Evolutionary conservation across 192 early-diverging fungal species (phyloP), one percentile per base, ranked within the genome.

Genomic region (Coemansia sp.): DNA sequence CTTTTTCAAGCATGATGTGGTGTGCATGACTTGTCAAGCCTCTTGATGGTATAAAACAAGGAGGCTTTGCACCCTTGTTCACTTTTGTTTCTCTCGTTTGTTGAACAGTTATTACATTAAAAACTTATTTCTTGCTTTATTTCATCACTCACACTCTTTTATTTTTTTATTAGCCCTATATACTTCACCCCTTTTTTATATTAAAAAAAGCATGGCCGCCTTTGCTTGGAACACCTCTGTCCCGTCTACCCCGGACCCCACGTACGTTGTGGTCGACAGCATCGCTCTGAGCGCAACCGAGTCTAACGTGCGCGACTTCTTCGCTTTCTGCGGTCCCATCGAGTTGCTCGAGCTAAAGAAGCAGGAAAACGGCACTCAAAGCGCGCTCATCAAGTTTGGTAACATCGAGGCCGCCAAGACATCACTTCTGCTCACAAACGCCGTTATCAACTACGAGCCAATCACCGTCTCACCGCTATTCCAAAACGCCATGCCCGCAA

Each of bases 311-410:
- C 70, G 70, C 20, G 65, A 81, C 60, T 67, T 71, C n/a, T 81
- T 81, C 28, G 71, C 64, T 12, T 81, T 81, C 56, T 81, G 79
- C 58, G 79, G 79, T 0, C 38, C 64, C 22, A 73, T 81, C 45
- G 67, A 71, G 41, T 20, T 35, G n/a, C 64, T 81, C 2, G 74
- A 76, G 71, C 73, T 81, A 37, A 58, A 73, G 56, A 68, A 76
- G 71, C 51, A 58, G 17, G 72, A 73, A 64, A 67, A 39, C 65
- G 79, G 74, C n/a, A 52, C 64, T 12, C 74, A 81, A 63, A 41
- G 71, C 15, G 79, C 71, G 3, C 68, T 81, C 39, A 51, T 81
- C 8, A 74, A 75, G 51, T 78, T 78, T 43, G 15, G 28, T 15
- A 65, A 51, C 18, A 59, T 45, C 39, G 76, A 75, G 20, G 77